A percentile compares a stretch with the other conserved stretches of the same genome.
These are phyloP conservation scores for Serendipita sp. DNA, from an alignment of 768 basidiomycete species.

Conservation along the genomic window DNA sequence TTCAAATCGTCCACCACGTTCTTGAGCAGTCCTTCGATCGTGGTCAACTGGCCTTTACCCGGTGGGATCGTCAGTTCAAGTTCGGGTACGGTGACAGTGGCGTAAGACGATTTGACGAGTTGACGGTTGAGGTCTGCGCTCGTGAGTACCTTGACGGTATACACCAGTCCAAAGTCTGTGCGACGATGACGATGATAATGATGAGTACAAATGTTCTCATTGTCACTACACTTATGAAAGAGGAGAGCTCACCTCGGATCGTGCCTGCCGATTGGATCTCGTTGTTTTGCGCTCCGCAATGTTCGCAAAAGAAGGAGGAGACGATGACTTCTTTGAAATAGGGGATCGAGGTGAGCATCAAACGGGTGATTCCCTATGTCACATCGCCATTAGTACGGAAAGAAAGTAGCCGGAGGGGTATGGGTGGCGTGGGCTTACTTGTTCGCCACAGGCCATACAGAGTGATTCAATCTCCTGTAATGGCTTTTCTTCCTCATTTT, in stretches of 20 bases:
- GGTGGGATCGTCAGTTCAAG: conserved; percentile 82
- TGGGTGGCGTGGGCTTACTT: conserved; percentile 37
- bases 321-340: conserved; percentile 91
- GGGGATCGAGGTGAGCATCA: conserved; percentile 87
- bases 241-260: conserved; percentile 74
- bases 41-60: conserved; percentile 86
- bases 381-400: neutral
- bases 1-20: conserved; percentile 76
- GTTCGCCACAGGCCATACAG: conserved; percentile 86
- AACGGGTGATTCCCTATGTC: conserved; percentile 65
- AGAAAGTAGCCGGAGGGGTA: neutral
- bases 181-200: neutral
- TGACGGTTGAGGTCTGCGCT: conserved; percentile 80
- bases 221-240: conserved; percentile 11
- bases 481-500: conserved; percentile 42
- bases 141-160: conserved; percentile 62
- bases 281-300: conserved; percentile 80
- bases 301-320: conserved; percentile 92
- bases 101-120: conserved; percentile 74
- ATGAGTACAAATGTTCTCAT: neutral
- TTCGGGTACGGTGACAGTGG: conserved; percentile 74
- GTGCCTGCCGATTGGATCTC: conserved; percentile 83
- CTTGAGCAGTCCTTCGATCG: conserved; percentile 80
- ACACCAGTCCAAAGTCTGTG: conserved; percentile 66
- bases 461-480: conserved; percentile 79